Evolutionary conservation across 176 grass and related monocot species (phyloP).

Genomic region (Aegilops tauschii): DNA sequence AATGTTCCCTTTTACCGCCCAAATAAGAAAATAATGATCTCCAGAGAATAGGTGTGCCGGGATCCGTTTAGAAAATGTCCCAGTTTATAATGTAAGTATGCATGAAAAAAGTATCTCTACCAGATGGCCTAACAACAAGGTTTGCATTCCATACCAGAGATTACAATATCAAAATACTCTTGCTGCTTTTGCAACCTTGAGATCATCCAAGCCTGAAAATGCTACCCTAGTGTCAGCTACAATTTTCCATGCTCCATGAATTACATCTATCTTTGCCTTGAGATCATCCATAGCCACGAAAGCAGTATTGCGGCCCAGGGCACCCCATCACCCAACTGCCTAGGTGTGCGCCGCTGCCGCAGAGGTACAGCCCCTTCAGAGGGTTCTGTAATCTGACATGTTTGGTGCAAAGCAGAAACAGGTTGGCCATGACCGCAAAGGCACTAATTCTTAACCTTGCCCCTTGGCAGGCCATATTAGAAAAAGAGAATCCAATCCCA

Average conservation of each 20-base stretch:
- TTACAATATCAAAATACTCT: background rate
- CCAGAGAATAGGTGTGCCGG: background rate
- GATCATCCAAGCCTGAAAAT: background rate
- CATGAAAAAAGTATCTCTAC: background rate
- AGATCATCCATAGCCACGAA: conserved; percentile 61
- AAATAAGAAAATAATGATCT: no score
- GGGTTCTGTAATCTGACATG: conserved; percentile 89
- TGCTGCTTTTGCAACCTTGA: background rate
- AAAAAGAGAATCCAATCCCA: conserved; percentile 90
- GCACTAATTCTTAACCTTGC: background rate
- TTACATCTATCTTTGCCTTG: conserved; percentile 18
- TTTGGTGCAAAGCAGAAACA: conserved; percentile 5
- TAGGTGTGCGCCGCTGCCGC: conserved; percentile 76
- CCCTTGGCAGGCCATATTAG: conserved; percentile 83
- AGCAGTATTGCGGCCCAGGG: conserved; percentile 83
- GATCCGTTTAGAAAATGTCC: background rate
- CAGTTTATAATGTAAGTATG: background rate
- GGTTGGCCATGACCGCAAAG: background rate
- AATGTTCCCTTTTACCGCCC: background rate
- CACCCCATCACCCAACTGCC: conserved; percentile 90
- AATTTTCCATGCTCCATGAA: background rate
- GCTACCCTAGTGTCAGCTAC: background rate
- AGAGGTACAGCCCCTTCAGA: conserved; percentile 81
- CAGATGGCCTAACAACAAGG: background rate
- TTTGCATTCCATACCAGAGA: background rate